phyloP scores from a whole-genome alignment of 2,329 filamentous ascomycete species.

The Alternaria ethzedia region DNA sequence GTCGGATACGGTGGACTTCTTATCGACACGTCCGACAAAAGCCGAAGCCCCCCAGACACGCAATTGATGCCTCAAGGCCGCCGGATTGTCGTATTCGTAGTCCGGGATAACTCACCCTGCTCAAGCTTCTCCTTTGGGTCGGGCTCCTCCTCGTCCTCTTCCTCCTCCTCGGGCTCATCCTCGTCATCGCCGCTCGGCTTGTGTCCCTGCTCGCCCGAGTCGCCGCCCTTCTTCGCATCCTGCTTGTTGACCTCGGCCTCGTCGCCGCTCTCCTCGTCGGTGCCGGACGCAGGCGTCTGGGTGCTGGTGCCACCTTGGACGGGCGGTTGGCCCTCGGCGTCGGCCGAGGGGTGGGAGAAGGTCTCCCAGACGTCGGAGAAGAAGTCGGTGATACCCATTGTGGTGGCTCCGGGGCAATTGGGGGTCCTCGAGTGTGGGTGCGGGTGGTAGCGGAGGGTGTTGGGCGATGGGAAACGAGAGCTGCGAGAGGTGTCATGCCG shows the following conservation, averaged over 20 bases:
- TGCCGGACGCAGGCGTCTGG: conserved; percentile 49
- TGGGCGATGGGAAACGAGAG: conserved; percentile 25
- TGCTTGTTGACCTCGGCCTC: conserved; percentile 54
- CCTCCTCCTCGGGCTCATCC: conserved; percentile 79
- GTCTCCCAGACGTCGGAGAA: conserved; percentile 69
- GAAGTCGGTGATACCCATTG: conserved; percentile 70
- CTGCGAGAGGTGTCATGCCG: conserved; percentile 25
- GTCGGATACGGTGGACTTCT: neutral
- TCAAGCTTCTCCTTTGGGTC: conserved; percentile 89
- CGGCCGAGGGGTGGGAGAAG: conserved; percentile 59
- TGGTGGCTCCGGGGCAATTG: conserved; percentile 42
- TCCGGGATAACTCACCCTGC: conserved; percentile 74
- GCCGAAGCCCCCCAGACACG: neutral
- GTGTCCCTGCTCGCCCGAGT: conserved; percentile 57
- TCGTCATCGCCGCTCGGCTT: conserved; percentile 59
- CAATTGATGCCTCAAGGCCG: neutral
- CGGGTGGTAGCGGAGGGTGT: conserved; percentile 14
- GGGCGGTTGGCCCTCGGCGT: conserved; percentile 53
- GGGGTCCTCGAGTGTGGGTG: conserved; percentile 26
- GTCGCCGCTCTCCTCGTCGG: conserved; percentile 50
- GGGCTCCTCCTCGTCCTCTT: conserved; percentile 80
- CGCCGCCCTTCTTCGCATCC: conserved; percentile 48
- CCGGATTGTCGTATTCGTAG: neutral
- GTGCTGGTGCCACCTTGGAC: conserved; percentile 49
- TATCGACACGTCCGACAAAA: neutral